A percentile compares a stretch with the other conserved stretches of the same genome.
Evolutionary conservation across 2,329 filamentous ascomycete genomes (phyloP).

Genomic region (Lojkania enalia): DNA sequence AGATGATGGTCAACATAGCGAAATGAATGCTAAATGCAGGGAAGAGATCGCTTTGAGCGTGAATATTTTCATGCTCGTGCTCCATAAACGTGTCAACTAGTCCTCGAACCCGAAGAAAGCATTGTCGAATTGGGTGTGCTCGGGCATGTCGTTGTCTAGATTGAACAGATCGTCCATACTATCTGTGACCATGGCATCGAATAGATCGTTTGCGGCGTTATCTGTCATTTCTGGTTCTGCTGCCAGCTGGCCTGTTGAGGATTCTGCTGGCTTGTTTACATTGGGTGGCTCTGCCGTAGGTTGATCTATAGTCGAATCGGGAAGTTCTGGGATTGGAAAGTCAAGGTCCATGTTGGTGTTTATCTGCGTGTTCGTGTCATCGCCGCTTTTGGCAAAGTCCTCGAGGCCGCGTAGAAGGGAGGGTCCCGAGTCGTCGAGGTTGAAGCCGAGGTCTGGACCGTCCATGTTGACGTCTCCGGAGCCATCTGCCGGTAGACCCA

Average conservation of each 20-base stretch:
- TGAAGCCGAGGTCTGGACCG: conserved; percentile 33
- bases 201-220: conserved; percentile 8
- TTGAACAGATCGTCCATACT: conserved; percentile 43
- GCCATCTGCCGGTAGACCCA: conserved; percentile 26
- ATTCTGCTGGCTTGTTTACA: background rate
- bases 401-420: conserved; percentile 42
- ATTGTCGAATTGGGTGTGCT: conserved; percentile 43
- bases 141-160: conserved; percentile 39
- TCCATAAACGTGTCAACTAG: no score
- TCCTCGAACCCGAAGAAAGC: conserved; percentile 45
- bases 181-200: conserved; percentile 35
- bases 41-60: no score
- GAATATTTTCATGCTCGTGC: no score
- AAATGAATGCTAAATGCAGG: no score
- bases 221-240: conserved; percentile 14
- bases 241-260: conserved; percentile 2
- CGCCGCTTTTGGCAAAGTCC: conserved; percentile 38
- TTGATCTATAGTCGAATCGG: conserved; percentile 21
- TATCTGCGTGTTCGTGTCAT: conserved; percentile 15
- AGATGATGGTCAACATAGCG: no score
- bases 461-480: conserved; percentile 30
- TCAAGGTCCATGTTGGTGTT: conserved; percentile 30
- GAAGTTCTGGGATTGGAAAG: conserved; percentile 38
- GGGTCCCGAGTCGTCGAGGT: conserved; percentile 32
- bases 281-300: conserved; percentile 10